Evolutionary conservation across 768 basidiomycete species (phyloP), one percentile per base, ranked within the genome.

Genomic region (Sporobolomyces phaffii): DNA sequence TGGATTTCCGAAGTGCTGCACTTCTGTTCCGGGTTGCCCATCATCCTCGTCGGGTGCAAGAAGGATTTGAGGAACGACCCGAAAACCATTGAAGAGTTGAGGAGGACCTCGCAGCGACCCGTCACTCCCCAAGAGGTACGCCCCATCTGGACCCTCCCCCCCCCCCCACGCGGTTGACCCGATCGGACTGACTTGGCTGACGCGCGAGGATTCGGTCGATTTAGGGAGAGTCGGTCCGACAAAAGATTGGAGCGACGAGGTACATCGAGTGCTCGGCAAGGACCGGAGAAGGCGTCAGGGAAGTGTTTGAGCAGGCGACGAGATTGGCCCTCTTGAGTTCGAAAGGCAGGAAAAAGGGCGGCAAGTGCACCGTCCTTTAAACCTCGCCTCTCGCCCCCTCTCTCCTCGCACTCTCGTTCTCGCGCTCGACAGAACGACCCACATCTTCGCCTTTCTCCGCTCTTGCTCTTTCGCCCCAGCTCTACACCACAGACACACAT

Each of bases 1-100:
- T 99, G 94, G 94, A 94, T 97, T 76, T 90, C 91, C 43, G 94
- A 99, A 78, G 93, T 99, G 47, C 88, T 91, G 83, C 96, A 98
- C 79, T 76, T 98, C 80, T 98, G 94, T 78, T 83, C 88, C 13
- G 88, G 88, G 54, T 81, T 97, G 49, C 96, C 96, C 52, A 88
- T 96, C 81, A 91, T 99, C 76, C 88, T 99, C 64, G 93, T 99
- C 72, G 96, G 91, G 20, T 96, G 91, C 85, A 98, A 98, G 86
- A 97, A 93, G 84, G 96, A 99, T 80, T 84, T 99, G 68, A 83
- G 94, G 79, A 86, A 89, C 75, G 94, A 99, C 80, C 84, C 85
- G 36, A 85, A 91, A 77, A 91, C 93, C 53, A 88, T 94, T 60
- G 91, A 96, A 67, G 91, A 94, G 80, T 85, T 99, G 70, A 84